Evolutionary conservation across 176 grass and related monocot genomes (phyloP).

Genomic region (Cenchrus purpureus): DNA sequence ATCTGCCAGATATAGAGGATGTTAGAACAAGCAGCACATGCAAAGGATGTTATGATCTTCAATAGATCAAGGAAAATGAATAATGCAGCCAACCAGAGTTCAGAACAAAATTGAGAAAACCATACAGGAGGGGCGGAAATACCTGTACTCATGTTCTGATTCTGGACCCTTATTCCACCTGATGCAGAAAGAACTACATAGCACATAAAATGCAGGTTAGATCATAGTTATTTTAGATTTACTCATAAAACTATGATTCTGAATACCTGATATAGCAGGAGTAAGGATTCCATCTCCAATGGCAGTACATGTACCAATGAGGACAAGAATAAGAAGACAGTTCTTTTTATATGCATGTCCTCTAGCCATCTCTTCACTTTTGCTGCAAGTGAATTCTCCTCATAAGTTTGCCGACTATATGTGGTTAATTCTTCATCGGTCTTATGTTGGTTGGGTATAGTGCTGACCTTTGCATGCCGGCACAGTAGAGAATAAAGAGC

Average conservation of each 20-base stretch:
- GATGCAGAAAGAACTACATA: slow-evolving; percentile 87
- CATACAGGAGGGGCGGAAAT: slow-evolving; percentile 33
- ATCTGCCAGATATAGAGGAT: slow-evolving; percentile 60
- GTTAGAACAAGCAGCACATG: slow-evolving; percentile 23
- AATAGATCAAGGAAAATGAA: slow-evolving; percentile 29
- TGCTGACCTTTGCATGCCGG: slow-evolving; percentile 81
- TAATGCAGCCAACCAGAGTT: slow-evolving; percentile 1
- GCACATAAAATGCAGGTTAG: slow-evolving; percentile 34
- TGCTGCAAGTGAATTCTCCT: slow-evolving; percentile 80
- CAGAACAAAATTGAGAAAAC: slow-evolving; percentile 29
- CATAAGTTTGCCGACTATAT: slow-evolving; percentile 82
- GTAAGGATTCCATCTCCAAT: slow-evolving; percentile 90
- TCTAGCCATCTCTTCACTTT: slow-evolving; percentile 86
- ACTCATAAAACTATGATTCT: neutral
- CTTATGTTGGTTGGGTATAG: slow-evolving; percentile 92
- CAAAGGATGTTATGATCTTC: neutral
- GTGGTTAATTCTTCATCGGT: slow-evolving; percentile 89
- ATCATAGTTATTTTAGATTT: slow-evolving; percentile 26
- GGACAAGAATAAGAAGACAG: slow-evolving; percentile 73
- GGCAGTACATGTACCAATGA: slow-evolving; percentile 81
- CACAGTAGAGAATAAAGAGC: slow-evolving; percentile 94
- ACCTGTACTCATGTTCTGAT: slow-evolving; percentile 84
- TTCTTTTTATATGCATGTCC: slow-evolving; percentile 69
- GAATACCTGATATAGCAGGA: slow-evolving; percentile 86
- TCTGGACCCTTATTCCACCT: slow-evolving; percentile 85